Base-by-base conservation (phyloP, 208 protist genomes). In the Trichomonas tenax region DNA sequence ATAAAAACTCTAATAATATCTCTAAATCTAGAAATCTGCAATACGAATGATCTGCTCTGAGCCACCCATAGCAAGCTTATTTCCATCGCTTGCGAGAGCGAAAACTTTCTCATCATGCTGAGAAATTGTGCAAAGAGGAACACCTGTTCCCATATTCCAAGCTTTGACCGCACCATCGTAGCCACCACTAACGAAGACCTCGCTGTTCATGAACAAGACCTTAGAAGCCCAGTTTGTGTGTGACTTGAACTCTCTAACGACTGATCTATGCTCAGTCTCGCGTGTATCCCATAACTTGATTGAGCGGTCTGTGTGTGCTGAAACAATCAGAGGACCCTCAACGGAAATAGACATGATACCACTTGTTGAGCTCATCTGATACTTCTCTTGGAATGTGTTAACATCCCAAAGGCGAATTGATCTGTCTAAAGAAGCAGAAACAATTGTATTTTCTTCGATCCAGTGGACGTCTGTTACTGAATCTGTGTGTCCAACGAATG, bases 91-190 rank as follows among this genome's bases (percentile, higher is more conserved):
- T 4, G 17, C 86, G 8, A 93, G 4, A 58, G 86, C 21, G 17
- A 93, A 93, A 15, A 93, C 44, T 93, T 93, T 93, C 45, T 93
- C 86, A 93, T 93, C 86, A 51, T 93, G 86, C 46, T 93, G 86
- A 26, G 86, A 48, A 9, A 93, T 93, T 48, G 86, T 93, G 31
- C 21, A 48, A 17, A 93, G 44, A 40, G 86, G 86, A 38, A 93
- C 44, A 15, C 45, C n/a, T 38, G 86, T 93, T 48, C 86, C 86
- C 26, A 93, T 93, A 93, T 93, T 93, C 86, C 86, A 93, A 17
- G 26, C 41, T 15, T 93, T 93, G 15, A 93, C 86, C 34, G 86
- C 86, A 11, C 86, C 86, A 93, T 93, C 86, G 44, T 93, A 93
- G n/a, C 86, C 86, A 26, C 86, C 86, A 93, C 44, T 51, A 17